Evolutionary conservation across 2,329 filamentous ascomycete genomes (phyloP).

Genomic region (Apiospora koreana): DNA sequence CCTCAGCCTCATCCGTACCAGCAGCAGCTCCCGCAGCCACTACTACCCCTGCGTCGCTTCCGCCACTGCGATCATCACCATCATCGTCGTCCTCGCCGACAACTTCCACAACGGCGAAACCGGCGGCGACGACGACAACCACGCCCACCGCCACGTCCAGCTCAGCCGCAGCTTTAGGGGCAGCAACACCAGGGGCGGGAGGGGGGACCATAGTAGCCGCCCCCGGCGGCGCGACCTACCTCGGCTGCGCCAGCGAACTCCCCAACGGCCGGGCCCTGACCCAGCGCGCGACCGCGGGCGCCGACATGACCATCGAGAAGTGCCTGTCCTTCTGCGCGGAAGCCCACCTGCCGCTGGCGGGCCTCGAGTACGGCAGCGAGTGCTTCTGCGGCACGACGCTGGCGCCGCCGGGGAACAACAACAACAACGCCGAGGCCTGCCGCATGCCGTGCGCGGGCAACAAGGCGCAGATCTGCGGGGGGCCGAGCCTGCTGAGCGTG

Average conservation of each 20-base stretch:
- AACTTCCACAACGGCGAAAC: no score
- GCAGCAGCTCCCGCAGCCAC: neutral
- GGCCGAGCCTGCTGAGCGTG: slow-evolving; percentile 25
- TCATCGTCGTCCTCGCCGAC: neutral
- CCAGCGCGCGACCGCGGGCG: slow-evolving; percentile 17
- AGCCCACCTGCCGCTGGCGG: slow-evolving; percentile 22
- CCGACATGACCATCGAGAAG: slow-evolving; percentile 28
- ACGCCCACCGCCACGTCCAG: neutral
- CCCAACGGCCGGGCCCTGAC: slow-evolving; percentile 25
- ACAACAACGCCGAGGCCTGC: slow-evolving; percentile 45
- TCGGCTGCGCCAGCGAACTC: slow-evolving; percentile 21
- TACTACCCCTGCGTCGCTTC: neutral
- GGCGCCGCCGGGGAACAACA: slow-evolving; percentile 31
- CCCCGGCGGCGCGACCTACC: slow-evolving; percentile 15
- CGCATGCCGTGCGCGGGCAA: slow-evolving; percentile 41
- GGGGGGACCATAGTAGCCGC: neutral
- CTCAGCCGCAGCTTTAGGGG: no score
- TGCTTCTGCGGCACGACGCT: slow-evolving; percentile 30
- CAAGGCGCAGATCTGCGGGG: slow-evolving; percentile 37
- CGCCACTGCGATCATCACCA: neutral
- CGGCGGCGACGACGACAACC: neutral
- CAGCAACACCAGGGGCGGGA: neutral
- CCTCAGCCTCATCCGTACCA: neutral
- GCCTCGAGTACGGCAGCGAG: slow-evolving; percentile 26
- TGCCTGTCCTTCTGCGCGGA: slow-evolving; percentile 23